A percentile compares a stretch with the other conserved stretches of the same genome.
These are phyloP conservation scores for Exophiala viscosa DNA, from an alignment of 2,329 filamentous ascomycete species.

Conservation along the genomic window DNA sequence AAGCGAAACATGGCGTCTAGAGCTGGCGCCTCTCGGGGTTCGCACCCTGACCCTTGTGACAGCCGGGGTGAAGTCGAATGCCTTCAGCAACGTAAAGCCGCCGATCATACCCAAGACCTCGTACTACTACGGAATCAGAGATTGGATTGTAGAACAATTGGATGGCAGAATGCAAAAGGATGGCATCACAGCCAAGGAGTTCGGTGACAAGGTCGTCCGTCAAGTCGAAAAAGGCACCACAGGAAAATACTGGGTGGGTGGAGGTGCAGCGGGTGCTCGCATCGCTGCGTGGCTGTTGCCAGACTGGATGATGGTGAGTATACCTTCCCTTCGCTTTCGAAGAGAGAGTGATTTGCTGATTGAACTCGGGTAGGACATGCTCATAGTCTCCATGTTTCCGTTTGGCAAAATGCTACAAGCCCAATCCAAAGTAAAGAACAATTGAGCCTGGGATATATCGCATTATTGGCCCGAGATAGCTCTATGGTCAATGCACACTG, in stretches of 20 bases:
- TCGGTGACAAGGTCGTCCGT: conserved; percentile 12
- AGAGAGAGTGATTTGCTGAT: conserved; percentile 1
- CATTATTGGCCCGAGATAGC: too few species aligned
- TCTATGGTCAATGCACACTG: too few species aligned
- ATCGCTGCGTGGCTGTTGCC: conserved; percentile 9
- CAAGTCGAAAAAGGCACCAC: conserved; percentile 17
- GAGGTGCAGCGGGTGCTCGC: conserved; percentile 6
- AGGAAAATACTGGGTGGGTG: conserved; percentile 19
- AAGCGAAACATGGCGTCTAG: conserved; percentile 21
- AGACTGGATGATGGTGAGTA: conserved; percentile 12
- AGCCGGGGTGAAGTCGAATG: conserved; percentile 16
- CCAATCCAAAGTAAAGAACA: conserved; percentile 1
- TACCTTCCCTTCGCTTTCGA: neutral
- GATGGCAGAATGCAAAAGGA: conserved; percentile 16
- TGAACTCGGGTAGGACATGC: conserved; percentile 3
- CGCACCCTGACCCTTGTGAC: conserved; percentile 18
- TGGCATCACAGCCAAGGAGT: conserved; percentile 14
- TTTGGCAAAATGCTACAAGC: conserved; percentile 4
- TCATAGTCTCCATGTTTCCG: conserved; percentile 6
- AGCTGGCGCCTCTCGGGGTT: conserved; percentile 18
- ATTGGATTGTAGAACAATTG: conserved; percentile 5
- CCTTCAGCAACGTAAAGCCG: conserved; percentile 6
- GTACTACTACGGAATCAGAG: conserved; percentile 14
- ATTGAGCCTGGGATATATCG: neutral
- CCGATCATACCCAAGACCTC: conserved; percentile 15